Base-by-base conservation (phyloP, 768 basidiomycete species). In the Russula earlei region DNA sequence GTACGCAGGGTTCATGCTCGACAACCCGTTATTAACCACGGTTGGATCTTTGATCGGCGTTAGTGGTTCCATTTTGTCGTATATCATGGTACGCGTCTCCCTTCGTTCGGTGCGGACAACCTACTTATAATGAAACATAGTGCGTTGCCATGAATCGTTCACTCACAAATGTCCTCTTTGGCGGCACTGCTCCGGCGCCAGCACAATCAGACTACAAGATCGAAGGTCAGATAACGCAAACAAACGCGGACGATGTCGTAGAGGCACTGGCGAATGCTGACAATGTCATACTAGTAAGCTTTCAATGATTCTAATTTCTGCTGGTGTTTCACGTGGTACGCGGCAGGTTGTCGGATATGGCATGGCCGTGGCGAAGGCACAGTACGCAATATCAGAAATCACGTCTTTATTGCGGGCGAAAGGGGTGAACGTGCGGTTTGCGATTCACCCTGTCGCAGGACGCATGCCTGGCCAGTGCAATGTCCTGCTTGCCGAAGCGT, bases 401-500 rank as follows among this genome's bases (percentile, higher is more conserved):
- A 83, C 83, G 19, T 73, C 79, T 0, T 78, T 85, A 70, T 75
- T 92, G 37, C 75, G 84, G 46, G 74, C 82, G 7, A 88, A 83
- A 65, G 88, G 81, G 12, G 75, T 91, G 64, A 88, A 83, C 48
- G 87, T 91, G 41, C 82, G 87, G 70, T 90, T 90, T 65, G 87
- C 87, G 10, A 90, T 90, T 53, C 91, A 93, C 65, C 91, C 91
- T 11, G 91, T 93, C 14, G 91, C 91, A 40, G 91, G 91, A 49
- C 84, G 91, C 44, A 93, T 93, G 91, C 91, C 91, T 12, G 91
- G 91, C 41, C 87, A 93, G 71, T 91, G 89, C 67, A 93, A 93
- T 64, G 89, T 93, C n/a, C 77, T 93, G 44, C 74, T 93, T 5
- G 91, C 91, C 4, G 91, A 93, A 66, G 91, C 91, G 3, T 85